phyloP scores from a whole-genome alignment of 108 stramenopile genomes.

The Skeletonema grethae region DNA sequence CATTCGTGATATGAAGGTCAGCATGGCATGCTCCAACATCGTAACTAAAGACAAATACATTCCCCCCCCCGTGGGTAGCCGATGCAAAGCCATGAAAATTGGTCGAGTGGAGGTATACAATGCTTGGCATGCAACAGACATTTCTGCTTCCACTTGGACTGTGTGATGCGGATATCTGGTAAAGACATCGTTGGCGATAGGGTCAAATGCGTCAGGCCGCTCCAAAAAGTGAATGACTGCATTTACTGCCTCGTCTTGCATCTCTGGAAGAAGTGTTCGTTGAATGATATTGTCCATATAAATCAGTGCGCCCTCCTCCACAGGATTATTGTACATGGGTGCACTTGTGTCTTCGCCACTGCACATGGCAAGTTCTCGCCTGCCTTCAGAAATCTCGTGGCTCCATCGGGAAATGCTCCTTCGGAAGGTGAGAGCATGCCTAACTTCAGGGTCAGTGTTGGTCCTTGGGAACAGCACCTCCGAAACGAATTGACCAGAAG shows the following conservation, averaged over 20 bases:
- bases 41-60: constrained; percentile 85
- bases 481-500: constrained; percentile 67
- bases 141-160: constrained; percentile 81
- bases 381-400: constrained; percentile 53
- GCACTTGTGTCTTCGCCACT: constrained; percentile 78
- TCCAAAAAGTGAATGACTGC: constrained; percentile 81
- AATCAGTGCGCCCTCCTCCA: constrained; percentile 66
- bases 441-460: constrained; percentile 70
- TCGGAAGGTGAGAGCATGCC: constrained; percentile 82
- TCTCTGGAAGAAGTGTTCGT: constrained; percentile 74
- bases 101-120: constrained; percentile 77
- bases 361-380: constrained; percentile 59
- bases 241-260: constrained; percentile 88
- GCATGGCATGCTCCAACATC: constrained; percentile 82
- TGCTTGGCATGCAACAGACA: constrained; percentile 82
- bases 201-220: constrained; percentile 84
- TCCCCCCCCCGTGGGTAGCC: constrained; percentile 80
- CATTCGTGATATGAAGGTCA: constrained; percentile 88
- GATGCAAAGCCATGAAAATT: constrained; percentile 83
- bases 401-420: constrained; percentile 74
- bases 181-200: constrained; percentile 70
- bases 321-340: constrained; percentile 44
- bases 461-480: constrained; percentile 76
- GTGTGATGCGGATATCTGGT: constrained; percentile 63
- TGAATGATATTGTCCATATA: constrained; percentile 85